Conservation (phyloP, 108 stramenopile genomes). For the Aurantiochytrium sp. region DNA sequence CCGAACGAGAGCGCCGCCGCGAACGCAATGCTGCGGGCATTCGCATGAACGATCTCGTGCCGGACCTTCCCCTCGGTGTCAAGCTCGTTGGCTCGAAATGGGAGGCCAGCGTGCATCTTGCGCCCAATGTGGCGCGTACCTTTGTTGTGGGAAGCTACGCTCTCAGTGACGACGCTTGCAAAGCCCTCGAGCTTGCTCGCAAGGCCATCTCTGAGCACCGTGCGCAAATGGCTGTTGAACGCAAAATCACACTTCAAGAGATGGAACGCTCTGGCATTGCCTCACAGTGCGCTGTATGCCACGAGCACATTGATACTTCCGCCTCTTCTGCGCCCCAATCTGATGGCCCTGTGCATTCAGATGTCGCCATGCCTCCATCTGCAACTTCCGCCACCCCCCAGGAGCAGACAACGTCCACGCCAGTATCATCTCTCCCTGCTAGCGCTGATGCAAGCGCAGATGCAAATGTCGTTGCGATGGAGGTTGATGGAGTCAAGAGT, state of each 20-base stretch:
- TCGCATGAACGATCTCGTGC: not conserved
- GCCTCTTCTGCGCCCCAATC: too few relatives aligned
- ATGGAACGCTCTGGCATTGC: not conserved
- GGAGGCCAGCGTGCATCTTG: not conserved
- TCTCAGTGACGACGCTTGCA: not conserved
- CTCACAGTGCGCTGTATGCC: not conserved
- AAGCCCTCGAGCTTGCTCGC: not conserved
- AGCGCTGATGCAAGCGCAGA: too few relatives aligned
- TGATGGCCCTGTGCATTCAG: too few relatives aligned
- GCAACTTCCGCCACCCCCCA: too few relatives aligned
- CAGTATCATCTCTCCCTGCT: too few relatives aligned
- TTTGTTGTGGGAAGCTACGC: not conserved
- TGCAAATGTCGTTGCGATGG: too few relatives aligned
- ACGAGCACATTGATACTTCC: not conserved
- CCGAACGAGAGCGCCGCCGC: not conserved
- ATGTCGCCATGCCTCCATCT: too few relatives aligned
- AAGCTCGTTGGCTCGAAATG: not conserved
- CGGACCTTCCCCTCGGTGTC: not conserved
- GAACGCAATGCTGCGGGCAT: not conserved
- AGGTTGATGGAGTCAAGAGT: too few relatives aligned
- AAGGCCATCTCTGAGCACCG: not conserved
- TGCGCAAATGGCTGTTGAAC: not conserved
- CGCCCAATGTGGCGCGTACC: not conserved
- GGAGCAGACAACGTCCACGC: too few relatives aligned
- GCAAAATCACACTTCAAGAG: not conserved